These are phyloP conservation scores for Physcomitrellopsis africana DNA, from an alignment of 225 moss, liverwort and hornwort genomes.

Conservation along the genomic window DNA sequence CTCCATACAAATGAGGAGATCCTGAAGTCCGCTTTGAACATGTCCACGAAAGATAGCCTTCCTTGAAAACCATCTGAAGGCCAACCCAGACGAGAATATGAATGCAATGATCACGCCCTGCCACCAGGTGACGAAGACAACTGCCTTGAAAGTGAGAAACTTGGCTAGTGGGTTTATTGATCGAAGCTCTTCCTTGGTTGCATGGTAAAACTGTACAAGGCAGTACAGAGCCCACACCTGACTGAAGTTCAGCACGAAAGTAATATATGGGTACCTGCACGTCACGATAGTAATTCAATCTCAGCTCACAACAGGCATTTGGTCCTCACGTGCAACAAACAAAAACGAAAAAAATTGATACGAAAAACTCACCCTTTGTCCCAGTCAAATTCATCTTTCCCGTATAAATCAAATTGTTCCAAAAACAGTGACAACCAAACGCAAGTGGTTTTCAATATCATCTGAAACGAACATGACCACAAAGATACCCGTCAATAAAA, in stretches of 20 bases:
- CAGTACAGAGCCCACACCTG: conserved; percentile 89
- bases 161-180: conserved; percentile 78
- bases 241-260: conserved; percentile 89
- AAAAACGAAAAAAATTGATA: not conserved
- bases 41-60: conserved; percentile 55
- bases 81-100: conserved; percentile 70
- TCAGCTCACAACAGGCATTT: conserved; percentile 8
- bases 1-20: conserved; percentile 83
- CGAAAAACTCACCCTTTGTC: conserved; percentile 60
- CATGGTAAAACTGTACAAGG: conserved; percentile 81
- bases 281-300: not conserved
- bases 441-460: conserved; percentile 88
- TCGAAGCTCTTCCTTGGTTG: conserved; percentile 53
- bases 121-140: conserved; percentile 99
- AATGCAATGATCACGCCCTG: conserved; percentile 90
- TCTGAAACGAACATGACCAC: conserved; percentile 46
- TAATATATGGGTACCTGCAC: conserved; percentile 89
- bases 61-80: conserved; percentile 46
- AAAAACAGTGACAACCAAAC: conserved; percentile 78
- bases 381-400: conserved; percentile 81
- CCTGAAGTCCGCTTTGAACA: conserved; percentile 68
- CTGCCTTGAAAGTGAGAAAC: conserved; percentile 94
- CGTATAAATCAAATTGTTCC: conserved; percentile 59
- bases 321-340: not conserved
- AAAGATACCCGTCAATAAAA: conserved; percentile 18